phyloP scores from a whole-genome alignment of 2,329 filamentous ascomycete genomes.

The Bisporella sp. region DNA sequence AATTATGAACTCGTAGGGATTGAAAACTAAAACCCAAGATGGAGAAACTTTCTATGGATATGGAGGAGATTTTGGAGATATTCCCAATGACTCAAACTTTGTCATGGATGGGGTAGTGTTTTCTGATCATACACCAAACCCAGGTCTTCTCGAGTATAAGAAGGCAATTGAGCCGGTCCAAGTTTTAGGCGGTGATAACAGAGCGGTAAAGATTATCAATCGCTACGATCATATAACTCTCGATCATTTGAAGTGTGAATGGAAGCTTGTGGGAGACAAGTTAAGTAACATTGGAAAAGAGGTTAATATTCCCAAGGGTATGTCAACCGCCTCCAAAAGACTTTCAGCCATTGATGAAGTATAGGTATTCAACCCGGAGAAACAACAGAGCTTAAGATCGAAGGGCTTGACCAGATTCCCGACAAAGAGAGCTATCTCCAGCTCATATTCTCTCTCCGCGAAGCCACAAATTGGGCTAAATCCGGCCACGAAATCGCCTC shows the following conservation, averaged over 20 bases:
- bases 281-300: constrained; percentile 17
- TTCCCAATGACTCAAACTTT: constrained; percentile 36
- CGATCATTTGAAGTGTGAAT: constrained; percentile 41
- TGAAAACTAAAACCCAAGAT: constrained; percentile 28
- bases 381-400: constrained; percentile 11
- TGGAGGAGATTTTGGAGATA: constrained; percentile 38
- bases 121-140: constrained; percentile 34
- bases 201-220: constrained; percentile 27
- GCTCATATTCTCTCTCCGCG: constrained; percentile 38
- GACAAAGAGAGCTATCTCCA: constrained; percentile 38
- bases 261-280: constrained; percentile 28
- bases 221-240: constrained; percentile 47
- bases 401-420: constrained; percentile 9
- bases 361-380: constrained; percentile 33
- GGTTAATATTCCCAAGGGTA: constrained; percentile 36
- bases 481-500: constrained; percentile 45
- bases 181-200: constrained; percentile 15
- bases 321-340: constrained; percentile 6
- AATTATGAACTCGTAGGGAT: constrained; percentile 18
- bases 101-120: constrained; percentile 35
- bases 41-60: constrained; percentile 35
- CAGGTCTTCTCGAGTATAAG: constrained; percentile 34
- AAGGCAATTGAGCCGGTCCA: constrained; percentile 35
- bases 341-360: neutral
- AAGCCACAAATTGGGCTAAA: constrained; percentile 43